These are phyloP conservation scores for Starmerella ratchasimensis DNA, from an alignment of 805 yeast species.

Conservation along the genomic window DNA sequence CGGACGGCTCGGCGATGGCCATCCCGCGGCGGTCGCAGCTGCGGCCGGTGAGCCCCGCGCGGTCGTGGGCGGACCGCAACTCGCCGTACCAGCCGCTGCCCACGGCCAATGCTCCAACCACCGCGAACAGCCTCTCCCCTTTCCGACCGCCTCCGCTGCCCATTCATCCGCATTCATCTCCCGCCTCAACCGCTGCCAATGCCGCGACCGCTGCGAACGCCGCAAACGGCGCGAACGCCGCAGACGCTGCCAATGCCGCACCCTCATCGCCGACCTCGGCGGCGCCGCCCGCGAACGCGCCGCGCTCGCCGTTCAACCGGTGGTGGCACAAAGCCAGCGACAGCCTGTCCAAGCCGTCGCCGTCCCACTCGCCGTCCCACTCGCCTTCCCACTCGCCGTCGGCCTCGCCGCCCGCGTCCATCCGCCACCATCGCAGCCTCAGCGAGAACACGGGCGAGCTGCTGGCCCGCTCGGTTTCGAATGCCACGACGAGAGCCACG, in stretches of 20 bases:
- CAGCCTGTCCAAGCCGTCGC: constrained; percentile 1
- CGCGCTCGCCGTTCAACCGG: constrained; percentile 8
- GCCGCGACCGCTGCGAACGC: too few relatives aligned
- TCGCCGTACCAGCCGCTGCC: background rate
- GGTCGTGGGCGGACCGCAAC: constrained; percentile 3
- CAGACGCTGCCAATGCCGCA: background rate
- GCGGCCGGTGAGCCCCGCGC: constrained; percentile 14
- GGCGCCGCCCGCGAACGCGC: constrained; percentile 6
- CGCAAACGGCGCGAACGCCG: too few relatives aligned
- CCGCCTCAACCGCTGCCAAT: too few relatives aligned
- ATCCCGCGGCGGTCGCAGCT: constrained; percentile 16
- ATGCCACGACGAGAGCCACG: background rate
- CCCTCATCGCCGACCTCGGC: constrained; percentile 10
- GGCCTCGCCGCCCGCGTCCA: background rate
- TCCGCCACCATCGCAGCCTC: constrained; percentile 18
- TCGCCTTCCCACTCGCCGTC: constrained; percentile 2
- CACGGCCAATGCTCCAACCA: background rate
- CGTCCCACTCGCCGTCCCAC: constrained; percentile 1
- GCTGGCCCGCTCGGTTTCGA: background rate
- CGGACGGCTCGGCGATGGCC: constrained; percentile 2
- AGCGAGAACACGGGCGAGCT: constrained; percentile 12
- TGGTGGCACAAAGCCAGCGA: constrained; percentile 6
- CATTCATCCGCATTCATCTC: too few relatives aligned
- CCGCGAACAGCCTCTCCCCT: background rate
- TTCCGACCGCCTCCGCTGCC: too few relatives aligned